Evolutionary conservation across 2,329 filamentous ascomycete genomes (phyloP), one percentile per base, ranked within the genome.

Genomic region (Fusarium pininemorale): DNA sequence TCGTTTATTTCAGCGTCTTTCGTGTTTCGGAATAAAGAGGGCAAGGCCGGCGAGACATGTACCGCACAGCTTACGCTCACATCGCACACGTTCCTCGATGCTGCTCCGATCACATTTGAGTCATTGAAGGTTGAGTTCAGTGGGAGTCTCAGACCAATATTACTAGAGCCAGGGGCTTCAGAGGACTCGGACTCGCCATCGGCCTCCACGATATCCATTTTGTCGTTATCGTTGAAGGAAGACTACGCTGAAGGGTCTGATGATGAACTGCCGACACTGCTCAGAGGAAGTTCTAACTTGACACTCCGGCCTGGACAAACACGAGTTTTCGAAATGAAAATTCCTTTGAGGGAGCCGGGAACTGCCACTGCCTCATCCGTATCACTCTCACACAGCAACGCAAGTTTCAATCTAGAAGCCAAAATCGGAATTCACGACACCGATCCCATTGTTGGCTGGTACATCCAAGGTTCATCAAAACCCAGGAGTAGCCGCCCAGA

Each of bases 261-360:
- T 41, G 73, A 79, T n/a, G 80, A 79, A 10, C 53, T 81, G n/a
- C 77, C 81, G 7, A 75, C 79, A 13, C 73, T 85, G 53, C 83
- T 91, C 60, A 81, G 83, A 44, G 92, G 92, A 2, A 78, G 83
- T 16, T 87, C 89, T 14, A 86, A 95, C 80, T 82, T 98, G 62
- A 90, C 87, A 0, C 82, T 98, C 48, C 81, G 83, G 16, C 89
- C 94, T 20, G 91, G 90, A 1, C 89, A 93, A 69, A 92, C 87
- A 14, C 90, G 89, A 60, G 89, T 95, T 2, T 92, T 93, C 70
- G 90, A 93, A 75, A 87, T 98, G 76, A 88, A 87, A 14, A 89
- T 94, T 66, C 89, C 92, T 5, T 87, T 98, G 22, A 90, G 94
- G 66, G 95, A 98, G 82, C 90, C 95, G 6, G 95, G 94, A n/a